Base-by-base conservation (phyloP, 1,139 yeast genomes). In the Entelexis sorbosivorans region DNA sequence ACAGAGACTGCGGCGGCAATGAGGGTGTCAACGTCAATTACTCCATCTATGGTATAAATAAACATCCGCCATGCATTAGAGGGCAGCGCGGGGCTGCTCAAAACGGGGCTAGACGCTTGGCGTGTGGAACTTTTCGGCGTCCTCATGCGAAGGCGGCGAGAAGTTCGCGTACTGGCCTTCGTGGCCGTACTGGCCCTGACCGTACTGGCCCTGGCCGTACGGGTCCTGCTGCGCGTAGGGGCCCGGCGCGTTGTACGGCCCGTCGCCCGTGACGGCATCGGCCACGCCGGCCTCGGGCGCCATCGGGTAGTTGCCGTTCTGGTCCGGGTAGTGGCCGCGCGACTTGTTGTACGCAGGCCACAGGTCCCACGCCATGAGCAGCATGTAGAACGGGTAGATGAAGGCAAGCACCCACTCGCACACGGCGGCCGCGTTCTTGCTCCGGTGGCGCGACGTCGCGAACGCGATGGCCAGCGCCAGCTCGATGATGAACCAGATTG, bases 381-480 rank as follows among this genome's bases (percentile, higher is more conserved):
- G 64, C 60, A 82, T 75, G 56, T 84, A 72, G 36, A 82, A 63
- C 10, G 95, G 93, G 63, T 85, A 88, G 79, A 86, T 82, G 68
- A 81, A 89, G 8, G 89, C 81, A 44, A 88, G 68, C 9, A 78
- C 63, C 96, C 97, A 89, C 66, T 89, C 97, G 64, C 83, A 80
- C 16, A 70, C 69, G 0, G 84, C 69, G 3, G 78, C 85, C 24
- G 79, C 73, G 50, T 74, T 68, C 16, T 72, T 67, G 36, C 72
- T 67, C 11, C 69, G 54, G 38, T 69, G 73, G 1, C 52, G 49
- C 74, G 73, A 68, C 51, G 70, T 67, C 14, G 79, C 91, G 61
- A 87, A 89, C 40, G 78, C 73, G 31, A 82, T 69, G 5, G 93
- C 95, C 64, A 86, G 74, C 0, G 71, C 77, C 26, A 82, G 70